Base-by-base conservation (phyloP, 2,329 filamentous ascomycete genomes). In the Nemania sp. region DNA sequence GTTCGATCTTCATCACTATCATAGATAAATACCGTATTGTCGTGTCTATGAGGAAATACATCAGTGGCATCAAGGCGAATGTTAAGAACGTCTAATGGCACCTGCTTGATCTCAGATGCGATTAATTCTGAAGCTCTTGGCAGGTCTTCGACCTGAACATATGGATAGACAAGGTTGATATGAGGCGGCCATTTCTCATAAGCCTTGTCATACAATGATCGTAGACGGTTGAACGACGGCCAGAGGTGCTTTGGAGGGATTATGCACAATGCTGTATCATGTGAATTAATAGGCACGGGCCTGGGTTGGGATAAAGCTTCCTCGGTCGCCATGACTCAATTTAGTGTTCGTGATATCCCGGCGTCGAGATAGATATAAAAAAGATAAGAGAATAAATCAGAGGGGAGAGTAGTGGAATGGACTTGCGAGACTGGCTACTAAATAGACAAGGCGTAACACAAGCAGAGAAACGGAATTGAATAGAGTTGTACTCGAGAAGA, bases 81-180 rank as follows among this genome's bases (percentile, higher is more conserved):
- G 5, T 64, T 60, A 13, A 64, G 10, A 7, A 43, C 3, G 29
- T 41, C 13, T 13, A 74, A 66, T n/a, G n/a, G 58, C 5, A 57
- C 74, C 55, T 45, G 60, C 18, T 67, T 63, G 11, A 84, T 57
- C n/a, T 76, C 74, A 2, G 80, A 74, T 29, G 80, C 73, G 41
- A 86, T 79, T 15, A 77, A 74, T 3, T 80, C 75, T 1, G 79
- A 79, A 1, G 85, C 87, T 22, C 75, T 72, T 1, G 79, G 72
- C 1, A 92, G 80, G 8, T 72, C 71, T 2, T 86, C 82, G 0
- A 82, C 78, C 2, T 78, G 75, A 6, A 90, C 87, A 75, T 91
- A 92, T 0, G 89, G 90, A 74, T 92, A 92, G 24, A 91, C 73
- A 27, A 92, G 77, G 71, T 91, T 92, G 73, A 92, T 75, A 72